phyloP scores from a whole-genome alignment of 345 rosid genomes.

The Salix exigua region DNA sequence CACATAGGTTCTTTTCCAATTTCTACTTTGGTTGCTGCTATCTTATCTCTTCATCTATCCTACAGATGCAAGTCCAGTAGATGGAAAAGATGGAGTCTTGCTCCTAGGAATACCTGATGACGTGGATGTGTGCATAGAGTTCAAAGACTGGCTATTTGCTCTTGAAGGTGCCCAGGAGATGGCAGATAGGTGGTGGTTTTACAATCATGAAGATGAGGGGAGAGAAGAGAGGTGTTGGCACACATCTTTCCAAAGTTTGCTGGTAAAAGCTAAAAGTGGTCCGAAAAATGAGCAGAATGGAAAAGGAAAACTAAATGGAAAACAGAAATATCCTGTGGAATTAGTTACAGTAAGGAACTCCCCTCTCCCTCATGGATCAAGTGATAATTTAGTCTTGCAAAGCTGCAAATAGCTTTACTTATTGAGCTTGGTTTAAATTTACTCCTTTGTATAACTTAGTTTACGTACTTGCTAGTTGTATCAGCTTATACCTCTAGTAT shows the following conservation, averaged over 20 bases:
- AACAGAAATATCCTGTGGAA: slow-evolving; percentile 61
- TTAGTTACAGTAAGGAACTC: slow-evolving; percentile 54
- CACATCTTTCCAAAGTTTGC: slow-evolving; percentile 61
- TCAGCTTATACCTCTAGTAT: not conserved
- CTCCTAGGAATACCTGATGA: slow-evolving; percentile 78
- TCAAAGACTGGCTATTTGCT: slow-evolving; percentile 95
- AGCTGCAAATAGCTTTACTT: not conserved
- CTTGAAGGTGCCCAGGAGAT: slow-evolving; percentile 79
- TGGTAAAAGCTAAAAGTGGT: slow-evolving; percentile 43
- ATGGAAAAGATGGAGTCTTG: slow-evolving; percentile 44
- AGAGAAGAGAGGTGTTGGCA: slow-evolving; percentile 95
- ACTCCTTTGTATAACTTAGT: not conserved
- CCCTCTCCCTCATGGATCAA: not conserved
- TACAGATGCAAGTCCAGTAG: slow-evolving; percentile 47
- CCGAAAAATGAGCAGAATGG: slow-evolving; percentile 35
- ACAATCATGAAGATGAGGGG: slow-evolving; percentile 36
- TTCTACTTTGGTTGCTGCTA: slow-evolving; percentile 2
- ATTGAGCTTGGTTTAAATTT: not conserved
- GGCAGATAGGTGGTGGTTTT: slow-evolving; percentile 55
- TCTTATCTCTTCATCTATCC: slow-evolving; percentile 21
- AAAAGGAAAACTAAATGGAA: slow-evolving; percentile 35
- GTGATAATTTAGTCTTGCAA: not conserved
- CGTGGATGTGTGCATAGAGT: slow-evolving; percentile 69
- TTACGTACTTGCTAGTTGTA: not conserved
- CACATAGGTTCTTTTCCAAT: slow-evolving; percentile 1